A percentile compares a stretch with the other conserved stretches of the same genome.
phyloP scores from a whole-genome alignment of 1,139 yeast genomes.

The Cylindricascospora bacillispora region DNA sequence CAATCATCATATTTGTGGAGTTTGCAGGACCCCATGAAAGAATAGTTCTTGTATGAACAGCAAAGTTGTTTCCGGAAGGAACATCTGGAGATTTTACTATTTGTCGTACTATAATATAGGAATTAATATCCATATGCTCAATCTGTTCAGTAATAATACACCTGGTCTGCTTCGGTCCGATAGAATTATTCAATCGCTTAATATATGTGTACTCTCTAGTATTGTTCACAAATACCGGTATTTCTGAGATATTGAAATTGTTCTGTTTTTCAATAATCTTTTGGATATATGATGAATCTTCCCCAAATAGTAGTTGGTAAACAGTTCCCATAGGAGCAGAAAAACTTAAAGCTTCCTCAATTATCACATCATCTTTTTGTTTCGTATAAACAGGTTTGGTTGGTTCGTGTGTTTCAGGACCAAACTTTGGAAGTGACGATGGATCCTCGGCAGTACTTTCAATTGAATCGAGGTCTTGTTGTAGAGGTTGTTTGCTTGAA shows the following conservation, averaged over 20 bases:
- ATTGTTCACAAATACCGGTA: constrained; percentile 36
- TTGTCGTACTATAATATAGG: constrained; percentile 47
- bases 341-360: constrained; percentile 40
- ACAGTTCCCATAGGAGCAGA: constrained; percentile 75
- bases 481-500: constrained; percentile 3
- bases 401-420: constrained; percentile 46
- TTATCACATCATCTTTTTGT: constrained; percentile 48
- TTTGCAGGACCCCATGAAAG: constrained; percentile 72
- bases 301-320: constrained; percentile 58
- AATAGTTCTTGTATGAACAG: constrained; percentile 53
- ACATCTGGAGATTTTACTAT: constrained; percentile 82
- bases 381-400: constrained; percentile 40
- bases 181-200: constrained; percentile 70
- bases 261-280: constrained; percentile 53
- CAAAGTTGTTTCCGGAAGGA: constrained; percentile 80
- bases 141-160: constrained; percentile 67
- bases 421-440: constrained; percentile 30
- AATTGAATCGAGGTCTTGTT: constrained; percentile 1
- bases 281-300: constrained; percentile 46
- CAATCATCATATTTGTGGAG: constrained; percentile 46
- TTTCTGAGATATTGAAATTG: constrained; percentile 51
- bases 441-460: constrained; percentile 13
- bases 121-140: constrained; percentile 48
- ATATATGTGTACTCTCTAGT: constrained; percentile 56
- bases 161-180: constrained; percentile 91